phyloP scores from a whole-genome alignment of 495 filamentous ascomycete species.

The Penicillium coprophilum region DNA sequence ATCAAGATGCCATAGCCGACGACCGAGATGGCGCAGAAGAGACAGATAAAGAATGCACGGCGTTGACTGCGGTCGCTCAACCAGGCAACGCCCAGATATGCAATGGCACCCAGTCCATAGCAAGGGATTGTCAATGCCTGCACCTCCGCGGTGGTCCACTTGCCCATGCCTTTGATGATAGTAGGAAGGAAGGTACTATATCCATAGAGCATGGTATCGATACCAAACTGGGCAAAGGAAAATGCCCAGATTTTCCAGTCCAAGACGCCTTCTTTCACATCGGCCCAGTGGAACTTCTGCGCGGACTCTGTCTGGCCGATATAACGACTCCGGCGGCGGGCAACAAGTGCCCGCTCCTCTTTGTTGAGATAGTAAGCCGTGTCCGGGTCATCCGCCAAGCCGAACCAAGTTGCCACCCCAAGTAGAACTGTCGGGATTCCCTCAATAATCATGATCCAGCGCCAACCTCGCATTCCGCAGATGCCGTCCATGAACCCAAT shows the following conservation, averaged over 20 bases:
- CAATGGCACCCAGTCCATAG: conserved; percentile 66
- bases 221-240: conserved; percentile 64
- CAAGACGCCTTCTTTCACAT: conserved; percentile 49
- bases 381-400: conserved; percentile 64
- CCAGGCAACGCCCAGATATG: conserved; percentile 61
- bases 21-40: conserved; percentile 59
- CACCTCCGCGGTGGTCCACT: conserved; percentile 59
- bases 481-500: conserved; percentile 72
- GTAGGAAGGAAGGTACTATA: conserved; percentile 77
- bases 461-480: conserved; percentile 55
- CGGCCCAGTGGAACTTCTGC: conserved; percentile 57
- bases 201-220: conserved; percentile 73
- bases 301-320: conserved; percentile 60
- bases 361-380: conserved; percentile 60
- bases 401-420: conserved; percentile 59
- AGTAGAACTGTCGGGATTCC: conserved; percentile 67
- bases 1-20: conserved; percentile 69
- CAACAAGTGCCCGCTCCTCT: conserved; percentile 56
- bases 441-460: conserved; percentile 65
- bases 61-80: conserved; percentile 61
- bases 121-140: conserved; percentile 79
- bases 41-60: conserved; percentile 59
- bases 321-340: conserved; percentile 46
- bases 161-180: conserved; percentile 67
- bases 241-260: conserved; percentile 72